Evolutionary conservation across 1,139 yeast genomes (phyloP), one percentile per base, ranked within the genome.

Genomic region (Hemisphaericaspora subhashii): DNA sequence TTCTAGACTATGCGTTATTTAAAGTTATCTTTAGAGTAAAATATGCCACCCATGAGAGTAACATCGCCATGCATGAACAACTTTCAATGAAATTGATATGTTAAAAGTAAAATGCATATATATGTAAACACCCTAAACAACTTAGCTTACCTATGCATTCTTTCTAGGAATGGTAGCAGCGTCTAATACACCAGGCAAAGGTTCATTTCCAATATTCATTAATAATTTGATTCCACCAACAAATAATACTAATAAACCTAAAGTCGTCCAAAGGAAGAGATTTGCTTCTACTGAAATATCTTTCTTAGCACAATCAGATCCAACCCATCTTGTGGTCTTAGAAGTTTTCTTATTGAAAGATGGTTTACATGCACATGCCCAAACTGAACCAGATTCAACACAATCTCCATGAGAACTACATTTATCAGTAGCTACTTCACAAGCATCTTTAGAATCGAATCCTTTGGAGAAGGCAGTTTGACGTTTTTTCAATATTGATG

Each of bases 321-420:
- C 92, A 3, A 81, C 74, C 87, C 88, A 84, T 45, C 65, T 61
- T 32, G 83, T 79, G 21, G 88, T 82, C 46, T 68, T 68, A 39
- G 68, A 64, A 26, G 60, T 61, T 34, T 66, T 62, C 48, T 67
- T 58, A 55, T 79, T 68, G 45, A 59, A 66, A 14, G 81, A 69
- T 12, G 85, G 60, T 17, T 70, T 57, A 60, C 90, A 83, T 33
- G 66, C 63, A 63, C 92, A 84, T 31, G 70, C 63, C 75, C 77
- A 83, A 11, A 33, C 30, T 2, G 33, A 31, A 7, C 22, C 30
- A 11, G 32, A 27, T 16, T 45, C 23, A n/a, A 13, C 30, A 54
- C 80, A 74, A 28, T 60, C 61, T n/a, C 92, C 92, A 51, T 79
- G 87, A 31, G 76, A 72, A 21, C 77, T 72, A 62, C 92, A 84